These are phyloP conservation scores for Glycyrrhiza uralensis DNA, from an alignment of 306 rosid genomes.

Conservation along the genomic window DNA sequence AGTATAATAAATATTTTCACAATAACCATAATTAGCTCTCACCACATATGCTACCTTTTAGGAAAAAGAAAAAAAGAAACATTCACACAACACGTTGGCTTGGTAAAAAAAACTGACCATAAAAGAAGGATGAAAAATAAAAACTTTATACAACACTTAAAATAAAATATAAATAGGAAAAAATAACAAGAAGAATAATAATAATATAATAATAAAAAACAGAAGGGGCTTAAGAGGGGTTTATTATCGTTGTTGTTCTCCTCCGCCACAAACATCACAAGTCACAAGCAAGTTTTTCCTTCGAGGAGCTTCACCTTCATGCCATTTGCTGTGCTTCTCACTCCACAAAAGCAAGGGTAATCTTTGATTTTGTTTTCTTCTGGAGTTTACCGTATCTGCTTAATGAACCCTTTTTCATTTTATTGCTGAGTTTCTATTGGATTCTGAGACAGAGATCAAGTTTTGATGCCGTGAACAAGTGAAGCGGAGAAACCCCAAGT, in stretches of 20 bases:
- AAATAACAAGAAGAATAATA: too few species aligned
- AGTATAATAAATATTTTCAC: too few species aligned
- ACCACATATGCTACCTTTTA: too few species aligned
- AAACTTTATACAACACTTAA: too few species aligned
- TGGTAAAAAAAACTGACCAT: too few species aligned
- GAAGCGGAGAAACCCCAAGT: neutral
- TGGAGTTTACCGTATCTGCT: neutral
- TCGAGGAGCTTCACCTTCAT: slow-evolving; percentile 34
- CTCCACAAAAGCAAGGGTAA: neutral
- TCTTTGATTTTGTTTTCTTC: neutral
- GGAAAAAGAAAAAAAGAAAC: too few species aligned
- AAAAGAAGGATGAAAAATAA: too few species aligned
- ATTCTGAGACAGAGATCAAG: neutral
- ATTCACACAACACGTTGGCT: too few species aligned
- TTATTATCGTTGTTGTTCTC: neutral
- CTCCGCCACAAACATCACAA: too few species aligned
- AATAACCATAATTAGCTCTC: too few species aligned
- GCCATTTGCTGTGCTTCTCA: neutral
- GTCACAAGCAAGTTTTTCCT: neutral
- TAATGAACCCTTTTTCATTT: neutral
- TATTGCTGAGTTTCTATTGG: neutral
- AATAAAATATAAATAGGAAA: too few species aligned
- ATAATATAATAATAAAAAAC: too few species aligned
- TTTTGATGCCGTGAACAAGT: neutral
- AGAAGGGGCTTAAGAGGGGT: slow-evolving; percentile 23